Evolutionary conservation across 2,329 filamentous ascomycete species (phyloP).

Genomic region (Arachnopeziza araneosa): DNA sequence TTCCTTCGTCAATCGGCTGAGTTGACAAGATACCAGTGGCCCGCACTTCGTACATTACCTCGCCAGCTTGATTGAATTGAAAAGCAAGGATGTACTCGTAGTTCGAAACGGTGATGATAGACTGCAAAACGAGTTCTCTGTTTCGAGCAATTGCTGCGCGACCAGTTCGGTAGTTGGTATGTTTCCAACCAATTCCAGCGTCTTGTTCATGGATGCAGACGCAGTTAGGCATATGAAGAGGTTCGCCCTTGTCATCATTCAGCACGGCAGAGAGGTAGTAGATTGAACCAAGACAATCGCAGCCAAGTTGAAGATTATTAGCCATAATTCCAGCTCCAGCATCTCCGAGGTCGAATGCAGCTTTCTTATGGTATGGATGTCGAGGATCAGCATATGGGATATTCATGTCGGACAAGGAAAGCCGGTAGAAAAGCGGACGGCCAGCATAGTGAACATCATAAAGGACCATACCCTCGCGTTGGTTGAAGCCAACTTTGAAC

Average conservation of each 20-base stretch:
- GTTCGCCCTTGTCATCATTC: conserved; percentile 53
- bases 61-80: conserved; percentile 65
- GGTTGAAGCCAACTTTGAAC: conserved; percentile 56
- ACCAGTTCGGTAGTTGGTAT: conserved; percentile 62
- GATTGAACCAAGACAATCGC: conserved; percentile 65
- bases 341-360: conserved; percentile 66
- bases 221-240: conserved; percentile 56
- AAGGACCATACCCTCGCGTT: conserved; percentile 60
- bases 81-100: conserved; percentile 71
- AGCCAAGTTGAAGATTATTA: conserved; percentile 64
- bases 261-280: conserved; percentile 58
- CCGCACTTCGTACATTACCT: conserved; percentile 60
- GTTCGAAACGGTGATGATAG: conserved; percentile 66
- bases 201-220: conserved; percentile 69
- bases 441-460: conserved; percentile 60
- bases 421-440: conserved; percentile 60
- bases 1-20: conserved; percentile 59
- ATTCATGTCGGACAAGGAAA: conserved; percentile 60
- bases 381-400: conserved; percentile 59
- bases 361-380: conserved; percentile 63
- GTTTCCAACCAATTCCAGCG: conserved; percentile 61
- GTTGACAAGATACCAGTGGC: conserved; percentile 65
- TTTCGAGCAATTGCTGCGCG: conserved; percentile 58
- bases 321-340: conserved; percentile 61
- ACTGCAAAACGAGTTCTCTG: conserved; percentile 61